These are phyloP conservation scores for Nicotiana attenuata DNA, from an alignment of 257 asterid species.

Conservation along the genomic window DNA sequence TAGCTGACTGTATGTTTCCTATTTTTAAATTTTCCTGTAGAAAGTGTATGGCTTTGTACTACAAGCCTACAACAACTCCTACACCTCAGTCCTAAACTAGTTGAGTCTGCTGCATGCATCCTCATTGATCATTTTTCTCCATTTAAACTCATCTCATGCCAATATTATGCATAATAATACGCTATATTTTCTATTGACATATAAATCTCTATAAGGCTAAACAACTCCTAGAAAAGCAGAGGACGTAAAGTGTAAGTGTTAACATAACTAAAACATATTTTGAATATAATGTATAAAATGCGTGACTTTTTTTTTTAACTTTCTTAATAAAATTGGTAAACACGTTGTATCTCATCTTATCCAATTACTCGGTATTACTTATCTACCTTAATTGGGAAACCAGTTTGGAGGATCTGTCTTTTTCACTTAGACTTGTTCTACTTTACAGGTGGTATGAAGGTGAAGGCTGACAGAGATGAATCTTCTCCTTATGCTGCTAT, in stretches of 20 bases:
- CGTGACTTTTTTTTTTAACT: background rate
- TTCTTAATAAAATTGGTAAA: background rate
- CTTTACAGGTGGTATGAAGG: slow-evolving; percentile 77
- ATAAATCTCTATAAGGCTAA: background rate
- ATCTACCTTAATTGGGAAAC: background rate
- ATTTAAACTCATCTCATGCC: background rate
- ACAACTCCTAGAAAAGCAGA: background rate
- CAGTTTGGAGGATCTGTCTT: background rate
- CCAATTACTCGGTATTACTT: background rate
- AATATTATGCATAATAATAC: background rate
- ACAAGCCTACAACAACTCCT: background rate
- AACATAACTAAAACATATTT: background rate
- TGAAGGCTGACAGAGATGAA: slow-evolving; percentile 90
- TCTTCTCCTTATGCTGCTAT: slow-evolving; percentile 96
- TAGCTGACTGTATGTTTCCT: background rate
- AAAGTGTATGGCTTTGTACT: background rate
- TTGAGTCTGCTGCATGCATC: background rate
- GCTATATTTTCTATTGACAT: background rate
- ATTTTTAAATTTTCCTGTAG: background rate
- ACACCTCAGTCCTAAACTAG: background rate
- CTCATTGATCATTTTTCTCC: background rate
- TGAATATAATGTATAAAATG: background rate
- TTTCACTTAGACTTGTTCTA: background rate
- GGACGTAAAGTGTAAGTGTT: background rate
- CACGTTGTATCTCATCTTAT: background rate